Evolutionary conservation across 2,329 filamentous ascomycete genomes (phyloP).

Genomic region (Neonectria magnoliae): DNA sequence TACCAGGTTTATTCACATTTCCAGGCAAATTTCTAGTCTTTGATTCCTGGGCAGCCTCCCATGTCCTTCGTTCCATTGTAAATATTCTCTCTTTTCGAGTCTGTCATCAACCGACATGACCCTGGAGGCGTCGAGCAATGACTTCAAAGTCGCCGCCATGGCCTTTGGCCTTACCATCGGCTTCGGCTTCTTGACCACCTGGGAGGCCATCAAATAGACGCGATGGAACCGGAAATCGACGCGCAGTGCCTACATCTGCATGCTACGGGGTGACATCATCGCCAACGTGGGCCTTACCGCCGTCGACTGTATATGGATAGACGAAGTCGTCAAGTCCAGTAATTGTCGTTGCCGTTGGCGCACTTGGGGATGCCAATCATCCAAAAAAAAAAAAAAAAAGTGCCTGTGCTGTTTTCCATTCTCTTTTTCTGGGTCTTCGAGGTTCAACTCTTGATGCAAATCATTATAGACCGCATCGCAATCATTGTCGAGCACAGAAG

Average conservation of each 20-base stretch:
- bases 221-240: slow-evolving; percentile 47
- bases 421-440: slow-evolving; percentile 55
- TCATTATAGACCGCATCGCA: slow-evolving; percentile 64
- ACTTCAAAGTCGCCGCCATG: slow-evolving; percentile 45
- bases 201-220: slow-evolving; percentile 55
- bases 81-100: not conserved
- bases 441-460: slow-evolving; percentile 63
- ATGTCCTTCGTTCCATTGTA: not conserved
- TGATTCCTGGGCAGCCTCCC: not conserved
- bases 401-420: slow-evolving; percentile 49
- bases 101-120: not conserved
- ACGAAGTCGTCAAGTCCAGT: slow-evolving; percentile 48
- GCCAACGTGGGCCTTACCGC: slow-evolving; percentile 52
- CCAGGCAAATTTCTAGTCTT: not conserved
- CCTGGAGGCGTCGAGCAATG: slow-evolving; percentile 27
- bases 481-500: slow-evolving; percentile 57
- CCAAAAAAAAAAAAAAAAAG: too few species aligned
- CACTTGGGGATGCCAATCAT: too few species aligned
- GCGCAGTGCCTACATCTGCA: slow-evolving; percentile 53
- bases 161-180: slow-evolving; percentile 50
- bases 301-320: slow-evolving; percentile 52
- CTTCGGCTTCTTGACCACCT: slow-evolving; percentile 53
- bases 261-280: slow-evolving; percentile 58
- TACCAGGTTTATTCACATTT: too few species aligned
- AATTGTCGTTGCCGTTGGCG: not conserved